Evolutionary conservation across 1,284 basidiomycete genomes (phyloP), one percentile per base, ranked within the genome.

Genomic region (Pseudozyma sp.): DNA sequence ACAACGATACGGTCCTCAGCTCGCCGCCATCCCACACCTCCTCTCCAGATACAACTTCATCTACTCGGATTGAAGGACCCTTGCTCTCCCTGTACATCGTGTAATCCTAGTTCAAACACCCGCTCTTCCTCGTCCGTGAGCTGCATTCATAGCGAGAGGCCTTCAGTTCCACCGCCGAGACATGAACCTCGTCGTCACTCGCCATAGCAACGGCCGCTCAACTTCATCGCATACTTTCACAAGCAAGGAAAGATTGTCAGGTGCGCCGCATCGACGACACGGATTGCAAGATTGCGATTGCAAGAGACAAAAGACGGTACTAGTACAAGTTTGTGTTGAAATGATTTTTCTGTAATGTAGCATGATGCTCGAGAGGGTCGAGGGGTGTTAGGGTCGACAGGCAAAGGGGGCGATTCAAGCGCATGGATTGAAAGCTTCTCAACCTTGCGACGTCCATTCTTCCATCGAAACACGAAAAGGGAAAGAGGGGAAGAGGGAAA

Each of bases 11-110:
- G 94, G 94, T 0, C 95, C 95, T 0, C 94, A 97, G 80, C 88
- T 98, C 13, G 93, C 93, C 33, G 94, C 95, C 2, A 92, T 98
- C 70, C 96, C 96, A 9, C 94, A 97, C 84, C 86, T 97, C 75
- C 87, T 99, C 42, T 96, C 94, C 77, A 90, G 93, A 89, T 94
- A 85, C 73, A 82, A 84, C 68, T 85, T 85, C 59, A 83, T 85
- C 71, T 85, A 84, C 65, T 69, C 71, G 4, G 75, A 79, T 34
- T 76, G 40, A 67, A 45, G 9, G 2, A n/a, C 2, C 5, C 40
- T n/a, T n/a, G 40, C 40, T 16, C 30, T 6, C 44, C 19, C 35
- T 51, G 42, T 45, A 51, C 48, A 51, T 30, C 14, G 31, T 68
- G 65, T 68, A 68, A 57, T 56, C 54, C 39, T 63, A 57, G 50